Evolutionary conservation across 31 red algal genomes (phyloP).

Genomic region (Endocladia muricata): DNA sequence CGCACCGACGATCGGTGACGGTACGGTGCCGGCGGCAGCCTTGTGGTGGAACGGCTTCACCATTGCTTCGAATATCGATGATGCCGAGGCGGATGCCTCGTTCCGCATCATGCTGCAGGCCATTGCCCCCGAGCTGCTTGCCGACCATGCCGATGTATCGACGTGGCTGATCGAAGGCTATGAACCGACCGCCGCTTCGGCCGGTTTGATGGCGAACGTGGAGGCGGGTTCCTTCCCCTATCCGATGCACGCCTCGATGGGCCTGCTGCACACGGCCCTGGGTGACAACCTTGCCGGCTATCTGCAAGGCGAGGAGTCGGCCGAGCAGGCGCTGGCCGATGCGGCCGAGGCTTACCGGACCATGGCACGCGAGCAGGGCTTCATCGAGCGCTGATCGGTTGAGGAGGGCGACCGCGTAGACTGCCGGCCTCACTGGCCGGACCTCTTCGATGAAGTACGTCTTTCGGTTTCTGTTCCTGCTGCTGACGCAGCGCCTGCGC

Average conservation of each 20-base stretch:
- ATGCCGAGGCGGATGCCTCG: neutral
- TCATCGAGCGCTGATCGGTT: no score
- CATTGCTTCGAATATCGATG: neutral
- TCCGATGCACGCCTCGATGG: neutral
- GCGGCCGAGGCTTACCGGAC: neutral
- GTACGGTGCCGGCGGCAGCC: neutral
- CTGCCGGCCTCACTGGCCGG: no score
- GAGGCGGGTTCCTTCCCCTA: neutral
- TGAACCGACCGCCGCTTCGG: neutral
- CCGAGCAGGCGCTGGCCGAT: neutral
- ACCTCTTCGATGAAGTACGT: no score
- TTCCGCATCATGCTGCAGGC: neutral
- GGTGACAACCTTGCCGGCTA: slow-evolving; percentile 1
- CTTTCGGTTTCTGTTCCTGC: no score
- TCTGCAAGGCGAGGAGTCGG: neutral
- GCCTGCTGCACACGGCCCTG: neutral
- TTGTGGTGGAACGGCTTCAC: neutral
- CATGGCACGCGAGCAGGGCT: neutral
- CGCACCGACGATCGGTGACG: neutral
- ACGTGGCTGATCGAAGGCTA: neutral
- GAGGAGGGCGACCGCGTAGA: no score
- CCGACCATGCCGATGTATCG: neutral
- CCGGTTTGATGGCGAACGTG: neutral
- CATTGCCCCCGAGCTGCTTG: neutral
- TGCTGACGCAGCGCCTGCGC: no score